Conservation (phyloP, 371 early-diverging fungal genomes). For the Mucor mucedo region DNA sequence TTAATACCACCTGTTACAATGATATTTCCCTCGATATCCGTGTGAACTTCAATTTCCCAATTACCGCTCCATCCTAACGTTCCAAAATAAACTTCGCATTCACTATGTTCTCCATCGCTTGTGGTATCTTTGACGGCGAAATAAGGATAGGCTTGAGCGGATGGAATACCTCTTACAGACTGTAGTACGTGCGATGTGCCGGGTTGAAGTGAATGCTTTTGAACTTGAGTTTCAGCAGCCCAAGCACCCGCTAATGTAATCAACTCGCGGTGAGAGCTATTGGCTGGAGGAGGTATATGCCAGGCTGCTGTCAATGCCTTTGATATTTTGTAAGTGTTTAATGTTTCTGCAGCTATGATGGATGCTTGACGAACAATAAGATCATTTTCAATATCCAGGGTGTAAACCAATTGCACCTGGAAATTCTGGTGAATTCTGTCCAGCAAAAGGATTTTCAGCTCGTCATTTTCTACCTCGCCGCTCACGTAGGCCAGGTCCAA, state of each 20-base stretch:
- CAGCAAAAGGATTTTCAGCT: conserved; percentile 18
- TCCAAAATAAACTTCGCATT: conserved; percentile 42
- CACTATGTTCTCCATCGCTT: conserved; percentile 25
- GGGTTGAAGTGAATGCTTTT: conserved; percentile 28
- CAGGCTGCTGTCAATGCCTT: conserved; percentile 42
- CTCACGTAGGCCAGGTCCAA: conserved; percentile 28
- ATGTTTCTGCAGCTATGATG: not conserved
- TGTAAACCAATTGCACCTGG: conserved; percentile 31
- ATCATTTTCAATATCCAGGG: conserved; percentile 36
- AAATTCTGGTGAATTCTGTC: conserved; percentile 28
- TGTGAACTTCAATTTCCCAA: conserved; percentile 39
- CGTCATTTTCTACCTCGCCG: not conserved
- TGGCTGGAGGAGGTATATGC: conserved; percentile 34
- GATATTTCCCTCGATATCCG: conserved; percentile 28
- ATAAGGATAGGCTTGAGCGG: conserved; percentile 46
- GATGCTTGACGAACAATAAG: conserved; percentile 27
- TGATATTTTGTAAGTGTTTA: conserved; percentile 4
- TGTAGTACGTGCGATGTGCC: conserved; percentile 33
- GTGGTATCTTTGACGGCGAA: conserved; percentile 37
- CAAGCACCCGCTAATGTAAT: conserved; percentile 45
- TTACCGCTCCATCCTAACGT: conserved; percentile 51
- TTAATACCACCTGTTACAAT: conserved; percentile 45
- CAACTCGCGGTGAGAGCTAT: conserved; percentile 27
- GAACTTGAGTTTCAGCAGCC: conserved; percentile 42
- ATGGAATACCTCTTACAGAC: conserved; percentile 43